Evolutionary conservation across 2,329 filamentous ascomycete genomes (phyloP), one percentile per base, ranked within the genome.

Genomic region (Fusarium heterosporum): DNA sequence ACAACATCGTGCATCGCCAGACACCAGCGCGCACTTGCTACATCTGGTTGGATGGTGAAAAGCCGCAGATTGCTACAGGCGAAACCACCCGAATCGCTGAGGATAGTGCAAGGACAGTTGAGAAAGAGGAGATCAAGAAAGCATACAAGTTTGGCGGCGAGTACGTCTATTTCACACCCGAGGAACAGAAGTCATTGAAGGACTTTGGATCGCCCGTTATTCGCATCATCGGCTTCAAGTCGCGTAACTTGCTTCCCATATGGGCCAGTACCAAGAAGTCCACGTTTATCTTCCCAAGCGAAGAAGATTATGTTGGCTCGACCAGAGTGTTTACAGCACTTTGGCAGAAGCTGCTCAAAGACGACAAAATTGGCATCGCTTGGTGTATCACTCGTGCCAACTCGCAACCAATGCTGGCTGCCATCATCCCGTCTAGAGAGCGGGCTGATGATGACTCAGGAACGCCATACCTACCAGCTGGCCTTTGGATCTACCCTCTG

Each of bases 101-200:
- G 62, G 93, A 96, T 70, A 93, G 89, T 17, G 87, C 90, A 3
- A 85, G 89, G 36, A 87, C 88, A 0, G 88, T 98, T 1, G 90
- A 96, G 65, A 94, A 94, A 70, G 81, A 80, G 4, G 93, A 98
- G 72, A 87, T 96, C 19, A 91, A 91, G 60, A 97, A 96, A 78
- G 96, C 95, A 0, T 99, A 96, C 83, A 97, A 96, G 72, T 98
- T 98, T 74, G 96, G 95, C 13, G 94, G 93, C 38, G 93, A 97
- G 68, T 93, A 93, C 46, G 88, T 99, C 45, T 86, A 90, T 47
- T 99, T 99, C 76, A 89, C 89, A 0, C 86, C 89, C 1, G 93
- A 97, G 32, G 95, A 99, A 76, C 88, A 95, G 61, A 90, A 90
- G 58, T 81, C 85, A 19, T 84, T 99, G 59, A 89, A 90, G 63